Conservation (phyloP, 176 grass and related monocot species). For the Musa itinerans region DNA sequence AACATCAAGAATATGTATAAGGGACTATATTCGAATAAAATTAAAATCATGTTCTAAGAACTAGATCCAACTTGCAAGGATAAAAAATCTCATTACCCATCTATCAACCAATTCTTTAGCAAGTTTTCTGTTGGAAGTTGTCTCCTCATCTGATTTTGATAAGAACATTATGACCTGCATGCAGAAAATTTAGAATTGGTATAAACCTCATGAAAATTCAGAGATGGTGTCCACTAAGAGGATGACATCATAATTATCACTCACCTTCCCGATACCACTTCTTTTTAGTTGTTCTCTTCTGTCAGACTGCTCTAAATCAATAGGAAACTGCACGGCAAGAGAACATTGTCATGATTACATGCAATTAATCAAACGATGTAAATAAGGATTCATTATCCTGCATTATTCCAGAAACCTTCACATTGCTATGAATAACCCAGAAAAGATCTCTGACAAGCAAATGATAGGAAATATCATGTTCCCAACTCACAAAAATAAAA, state of each 20-base stretch:
- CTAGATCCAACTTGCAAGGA: neutral
- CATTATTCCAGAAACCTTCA: neutral
- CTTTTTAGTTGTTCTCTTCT: slow-evolving; percentile 93
- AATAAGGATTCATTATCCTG: neutral
- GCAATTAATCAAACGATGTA: slow-evolving; percentile 10
- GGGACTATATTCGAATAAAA: neutral
- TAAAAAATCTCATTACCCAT: slow-evolving; percentile 50
- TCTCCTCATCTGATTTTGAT: slow-evolving; percentile 93
- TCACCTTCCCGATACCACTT: slow-evolving; percentile 95
- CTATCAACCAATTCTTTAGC: slow-evolving; percentile 97
- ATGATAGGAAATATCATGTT: no score
- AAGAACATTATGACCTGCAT: slow-evolving; percentile 95
- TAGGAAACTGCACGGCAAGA: slow-evolving; percentile 56
- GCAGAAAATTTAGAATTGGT: slow-evolving; percentile 5
- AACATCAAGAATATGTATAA: slow-evolving; percentile 14
- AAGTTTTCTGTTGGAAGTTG: slow-evolving; percentile 82
- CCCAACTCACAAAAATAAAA: neutral
- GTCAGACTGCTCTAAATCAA: slow-evolving; percentile 88
- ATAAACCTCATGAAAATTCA: neutral
- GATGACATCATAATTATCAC: neutral
- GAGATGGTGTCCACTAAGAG: neutral
- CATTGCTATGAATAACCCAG: neutral
- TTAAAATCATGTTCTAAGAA: neutral
- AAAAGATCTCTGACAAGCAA: no score
- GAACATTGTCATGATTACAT: slow-evolving; percentile 1